Evolutionary conservation across 345 rosid genomes (phyloP).

Genomic region (Camelina neglecta): DNA sequence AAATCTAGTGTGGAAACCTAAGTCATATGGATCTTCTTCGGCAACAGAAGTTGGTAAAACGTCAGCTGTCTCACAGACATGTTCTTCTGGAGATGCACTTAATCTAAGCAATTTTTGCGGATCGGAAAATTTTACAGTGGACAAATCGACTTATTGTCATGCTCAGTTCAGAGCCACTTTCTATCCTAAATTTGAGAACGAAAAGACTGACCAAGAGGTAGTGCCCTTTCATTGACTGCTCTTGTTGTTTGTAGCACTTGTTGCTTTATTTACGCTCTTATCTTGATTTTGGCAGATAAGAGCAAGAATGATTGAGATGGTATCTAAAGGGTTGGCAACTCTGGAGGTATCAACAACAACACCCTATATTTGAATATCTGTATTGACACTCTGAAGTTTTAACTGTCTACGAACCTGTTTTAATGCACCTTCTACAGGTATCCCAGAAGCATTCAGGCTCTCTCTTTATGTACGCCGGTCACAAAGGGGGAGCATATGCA

Average conservation of each 20-base stretch:
- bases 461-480: conserved; percentile 96
- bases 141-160: conserved; percentile 60
- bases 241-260: background rate
- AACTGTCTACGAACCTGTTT: conserved; percentile 16
- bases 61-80: conserved; percentile 18
- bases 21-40: conserved; percentile 52
- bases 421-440: conserved; percentile 59
- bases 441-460: conserved; percentile 97
- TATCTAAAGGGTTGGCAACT: conserved; percentile 81
- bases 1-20: conserved; percentile 56
- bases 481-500: conserved; percentile 96
- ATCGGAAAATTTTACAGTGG: conserved; percentile 68
- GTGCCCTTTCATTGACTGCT: background rate
- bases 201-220: conserved; percentile 99
- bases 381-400: conserved; percentile 15
- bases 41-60: conserved; percentile 41
- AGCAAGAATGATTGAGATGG: conserved; percentile 87
- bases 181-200: conserved; percentile 97
- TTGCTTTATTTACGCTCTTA: conserved; percentile 4
- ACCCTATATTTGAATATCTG: conserved; percentile 1
- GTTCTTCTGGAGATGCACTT: conserved; percentile 37
- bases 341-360: conserved; percentile 73
- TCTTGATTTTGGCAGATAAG: conserved; percentile 59
- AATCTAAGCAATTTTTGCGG: conserved; percentile 56
- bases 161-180: conserved; percentile 95